Base-by-base conservation (phyloP, 139 green algal species). In the Diplosphaera chodatii region DNA sequence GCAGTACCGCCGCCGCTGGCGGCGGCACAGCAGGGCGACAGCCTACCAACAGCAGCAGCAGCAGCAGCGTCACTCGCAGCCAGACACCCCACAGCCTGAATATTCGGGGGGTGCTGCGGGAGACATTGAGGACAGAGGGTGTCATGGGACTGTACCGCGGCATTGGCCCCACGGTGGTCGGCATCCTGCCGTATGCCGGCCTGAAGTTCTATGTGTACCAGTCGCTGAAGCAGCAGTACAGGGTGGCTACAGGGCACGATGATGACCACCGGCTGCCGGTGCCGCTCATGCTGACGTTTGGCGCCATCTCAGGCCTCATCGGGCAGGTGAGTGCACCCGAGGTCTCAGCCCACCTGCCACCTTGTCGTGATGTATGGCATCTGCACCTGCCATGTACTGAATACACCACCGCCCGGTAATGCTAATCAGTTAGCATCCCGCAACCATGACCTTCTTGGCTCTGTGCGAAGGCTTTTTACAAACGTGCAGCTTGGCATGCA, bases 121-220 rank as follows among this genome's bases (percentile, higher is more conserved):
- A 41, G 23, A 89, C 81, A 1, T 33, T 90, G 1, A 37, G 40
- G 29, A 59, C 77, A 4, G 88, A 95, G 55, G 91, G 91, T 0
- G 0, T 92, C 1, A 23, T 23, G 8, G 91, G 90, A 1, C 70
- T 96, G 68, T 97, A 96, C 73, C 73, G 85, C 32, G 92, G 92
- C 25, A 76, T 96, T 15, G 83, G 82, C 1, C 88, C 93, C 18
- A 95, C 91, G 0, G 63, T 98, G 67, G 74, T 87, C 30, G 93
- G 93, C 32, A 98, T 98, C 74, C 69, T 98, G 64, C 93, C 93
- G 0, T 98, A 98, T 74, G 90, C 93, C 0, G 93, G 93, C 3
- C 74, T 96, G 30, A 96, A 97, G 71, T 98, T 98, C 70, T 97
- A 87, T 48, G 75, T 92, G 3, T 98, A 97, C 78, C 90, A 96